Conservation (phyloP, 1,139 yeast genomes). For the Zygoascus sp. region DNA sequence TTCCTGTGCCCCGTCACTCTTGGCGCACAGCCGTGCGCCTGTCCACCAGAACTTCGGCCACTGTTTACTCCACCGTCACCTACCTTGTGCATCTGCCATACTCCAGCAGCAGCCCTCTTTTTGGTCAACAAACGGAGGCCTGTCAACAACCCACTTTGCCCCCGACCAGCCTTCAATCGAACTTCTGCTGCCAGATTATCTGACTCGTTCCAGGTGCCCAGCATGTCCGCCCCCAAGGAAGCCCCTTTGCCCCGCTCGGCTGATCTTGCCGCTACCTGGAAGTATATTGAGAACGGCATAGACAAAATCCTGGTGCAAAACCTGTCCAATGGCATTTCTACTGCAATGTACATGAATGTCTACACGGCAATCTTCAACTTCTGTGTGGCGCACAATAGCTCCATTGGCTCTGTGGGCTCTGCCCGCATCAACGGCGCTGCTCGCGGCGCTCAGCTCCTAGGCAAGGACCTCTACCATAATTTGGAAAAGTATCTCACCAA, state of each 20-base stretch:
- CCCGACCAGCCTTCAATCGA: no score
- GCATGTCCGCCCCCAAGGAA: not conserved
- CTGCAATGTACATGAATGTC: constrained; percentile 33
- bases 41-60: no score
- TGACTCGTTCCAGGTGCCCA: not conserved
- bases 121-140: no score
- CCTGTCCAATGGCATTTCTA: constrained; percentile 34
- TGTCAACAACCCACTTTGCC: no score
- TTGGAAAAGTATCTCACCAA: constrained; percentile 60
- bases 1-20: no score
- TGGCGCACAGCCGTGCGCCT: no score
- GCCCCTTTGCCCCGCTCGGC: constrained; percentile 10
- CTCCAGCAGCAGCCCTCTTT: no score
- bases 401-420: constrained; percentile 18
- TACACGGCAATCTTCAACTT: constrained; percentile 80
- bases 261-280: constrained; percentile 31
- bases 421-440: constrained; percentile 10
- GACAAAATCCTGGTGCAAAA: constrained; percentile 38
- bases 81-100: no score
- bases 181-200: no score
- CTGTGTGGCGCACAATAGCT: constrained; percentile 76
- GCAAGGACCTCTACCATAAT: constrained; percentile 80
- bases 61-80: no score
- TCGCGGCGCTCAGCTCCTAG: constrained; percentile 52
- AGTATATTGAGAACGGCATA: constrained; percentile 37